A percentile compares a stretch with the other conserved stretches of the same genome.
These are phyloP conservation scores for Liriodendron chinense DNA, from an alignment of 164 flowering plant species.

Conservation along the genomic window DNA sequence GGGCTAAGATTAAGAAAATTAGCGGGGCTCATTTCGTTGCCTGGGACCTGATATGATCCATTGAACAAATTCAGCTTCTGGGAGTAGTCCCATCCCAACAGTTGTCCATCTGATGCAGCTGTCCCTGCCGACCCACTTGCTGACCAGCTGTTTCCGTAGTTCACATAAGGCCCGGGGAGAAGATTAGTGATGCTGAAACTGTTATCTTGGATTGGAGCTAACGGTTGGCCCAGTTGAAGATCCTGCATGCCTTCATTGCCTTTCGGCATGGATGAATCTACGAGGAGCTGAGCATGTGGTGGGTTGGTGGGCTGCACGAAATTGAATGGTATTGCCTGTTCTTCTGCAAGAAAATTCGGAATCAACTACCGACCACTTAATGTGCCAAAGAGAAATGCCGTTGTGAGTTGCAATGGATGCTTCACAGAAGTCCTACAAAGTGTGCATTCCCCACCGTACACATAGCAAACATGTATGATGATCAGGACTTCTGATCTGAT, in stretches of 20 bases:
- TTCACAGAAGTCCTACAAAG: too few relatives aligned
- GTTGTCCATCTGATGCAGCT: slow-evolving; percentile 8
- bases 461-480: neutral
- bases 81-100: slow-evolving; percentile 14
- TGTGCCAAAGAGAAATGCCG: too few relatives aligned
- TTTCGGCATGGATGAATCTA: neutral
- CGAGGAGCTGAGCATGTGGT: neutral
- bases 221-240: slow-evolving; percentile 5
- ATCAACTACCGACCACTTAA: neutral
- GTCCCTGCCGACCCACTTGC: slow-evolving; percentile 16
- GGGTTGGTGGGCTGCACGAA: slow-evolving; percentile 13
- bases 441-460: too few relatives aligned
- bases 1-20: slow-evolving; percentile 11
- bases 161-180: neutral
- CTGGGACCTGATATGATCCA: slow-evolving; percentile 15
- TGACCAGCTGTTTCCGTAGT: slow-evolving; percentile 25
- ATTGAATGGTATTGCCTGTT: slow-evolving; percentile 9
- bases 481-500: neutral
- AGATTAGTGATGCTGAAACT: slow-evolving; percentile 1
- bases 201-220: neutral
- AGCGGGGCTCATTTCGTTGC: slow-evolving; percentile 11
- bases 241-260: slow-evolving; percentile 4
- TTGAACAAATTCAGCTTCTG: slow-evolving; percentile 23
- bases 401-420: too few relatives aligned
- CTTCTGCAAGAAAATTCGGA: slow-evolving; percentile 23